Base-by-base conservation (phyloP, 768 basidiomycete species). In the Clavulina sp. region DNA sequence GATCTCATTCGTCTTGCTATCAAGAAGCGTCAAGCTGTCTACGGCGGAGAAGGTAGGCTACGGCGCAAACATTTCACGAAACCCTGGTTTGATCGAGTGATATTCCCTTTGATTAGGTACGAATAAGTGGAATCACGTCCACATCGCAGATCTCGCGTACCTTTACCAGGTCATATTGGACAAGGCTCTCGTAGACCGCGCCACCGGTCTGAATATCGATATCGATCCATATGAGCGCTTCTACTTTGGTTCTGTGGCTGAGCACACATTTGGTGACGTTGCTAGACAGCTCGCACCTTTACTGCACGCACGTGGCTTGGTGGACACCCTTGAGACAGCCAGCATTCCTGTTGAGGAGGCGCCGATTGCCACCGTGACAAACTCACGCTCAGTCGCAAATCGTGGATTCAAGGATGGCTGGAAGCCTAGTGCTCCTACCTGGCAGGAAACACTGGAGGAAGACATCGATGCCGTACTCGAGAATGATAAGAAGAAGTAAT, bases 71-170 rank as follows among this genome's bases (percentile, higher is more conserved):
- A 7, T 16, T 9, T 49, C 7, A 26, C 48, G 16, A 18, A 7
- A 6, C 24, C 16, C 26, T 30, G 13, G 7, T 34, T 18, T 26
- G 7, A 49, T 18, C 28, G 16, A 7, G 26, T 26, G 18, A 29
- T 18, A n/a, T n/a, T n/a, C 16, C 16, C 16, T 49, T 49, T 49
- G 13, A 29, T 16, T 33, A 49, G 48, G 48, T 9, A 60, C 59
- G 24, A 62, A 61, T 49, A 40, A 52, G 9, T 62, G 61, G 61
- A 57, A 57, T 34, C 55, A 54, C 41, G 62, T 63, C 4, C 57
- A 62, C 46, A 61, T 63, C 30, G 46, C 49, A 9, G 62, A 63
- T 49, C 54, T 62, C 9, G 54, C 49, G 9, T 55, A 58, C 4
- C 57, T 63, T 13, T 63, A 63, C 52, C 30, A 53, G 48, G 48